Base-by-base conservation (phyloP, 805 yeast species). In the Sugiyamaella valdiviana region DNA sequence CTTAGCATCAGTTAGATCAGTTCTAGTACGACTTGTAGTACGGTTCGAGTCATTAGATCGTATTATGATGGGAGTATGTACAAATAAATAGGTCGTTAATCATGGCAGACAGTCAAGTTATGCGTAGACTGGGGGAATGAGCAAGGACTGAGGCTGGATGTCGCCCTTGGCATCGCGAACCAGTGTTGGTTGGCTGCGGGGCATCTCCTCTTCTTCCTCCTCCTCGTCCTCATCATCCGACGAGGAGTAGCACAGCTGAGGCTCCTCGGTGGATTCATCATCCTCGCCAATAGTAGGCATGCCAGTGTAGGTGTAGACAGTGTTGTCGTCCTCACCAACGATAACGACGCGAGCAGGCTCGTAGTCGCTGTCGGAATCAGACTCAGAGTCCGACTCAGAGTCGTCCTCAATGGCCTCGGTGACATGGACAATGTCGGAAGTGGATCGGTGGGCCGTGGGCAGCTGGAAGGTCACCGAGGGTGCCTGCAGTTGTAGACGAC, bases 281-380 rank as follows among this genome's bases (percentile, higher is more conserved):
- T 26, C 32, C 10, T 26, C 32, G 10, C 32, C 32, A 26, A 26
- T 26, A 26, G 9, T 26, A 26, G 32, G 32, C 32, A 26, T 26
- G 9, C 32, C 32, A 2, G 32, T 26, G 32, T 26, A 26, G 32
- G 32, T 26, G 10, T 26, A 26, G 32, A 26, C 32, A 12, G 32
- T 10, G 32, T 26, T 26, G 32, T 26, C 32, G 14, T 3, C 2
- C n/a, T 26, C 32, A 6, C 14, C 32, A 26, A 26, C 14, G 32
- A 26, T n/a, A 26, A 26, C 32, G 32, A 26, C 10, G 10, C 7
- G 32, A 6, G 23, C 46, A n/a, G 36, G 44, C 38, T 51, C 52
- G 22, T 29, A 41, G 19, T 29, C 45, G 17, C 17, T 15, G 20
- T 44, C 46, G 2, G 54, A 23, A 60, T 71, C 75, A 37, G 70